Base-by-base conservation (phyloP, 1,139 yeast genomes). In the Debaryomyces nepalensis region DNA sequence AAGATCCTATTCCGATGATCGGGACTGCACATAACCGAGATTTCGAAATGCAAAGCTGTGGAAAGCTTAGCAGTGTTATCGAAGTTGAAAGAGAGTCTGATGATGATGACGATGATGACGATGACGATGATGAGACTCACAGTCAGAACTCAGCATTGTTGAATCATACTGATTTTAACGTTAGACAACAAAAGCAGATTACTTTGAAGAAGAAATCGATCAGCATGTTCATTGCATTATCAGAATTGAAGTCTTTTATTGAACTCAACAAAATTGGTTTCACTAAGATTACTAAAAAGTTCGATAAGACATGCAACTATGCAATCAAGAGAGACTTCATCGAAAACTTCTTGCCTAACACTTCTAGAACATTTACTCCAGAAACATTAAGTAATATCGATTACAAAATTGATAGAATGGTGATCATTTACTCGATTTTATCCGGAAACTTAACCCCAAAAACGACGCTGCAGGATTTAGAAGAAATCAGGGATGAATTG, bases 221-320 rank as follows among this genome's bases (percentile, higher is more conserved):
- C 33, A 75, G 82, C 9, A 65, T 83, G 36, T 91, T 81, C 66
- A 91, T 93, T 8, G 73, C 81, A 18, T 69, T 90, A 26, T 83
- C 90, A n/a, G 97, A 91, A 61, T 74, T 91, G 53, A 83, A 86
- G 55, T 87, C 95, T 9, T 91, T 70, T 59, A 74, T 87, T 41
- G 96, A 89, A 56, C 73, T 91, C 53, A 91, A 91, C 70, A 77
- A 77, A 51, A 87, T 95, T 24, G 98, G 97, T 5, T 88, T 91
- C 65, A 78, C 87, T 35, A 91, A 91, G 64, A 91, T 90, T 38
- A 74, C 90, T 52, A 91, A 91, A 61, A 91, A 91, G 67, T 91
- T 87, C 61, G 97, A 91, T 64, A 91, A 91, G 60, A 83, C 87
- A 14, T 71, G 90, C 53, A 77, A 78, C 48, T 79, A 87, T 34